Base-by-base conservation (phyloP, 208 protist genomes). In the Trichomonas gallinae region DNA sequence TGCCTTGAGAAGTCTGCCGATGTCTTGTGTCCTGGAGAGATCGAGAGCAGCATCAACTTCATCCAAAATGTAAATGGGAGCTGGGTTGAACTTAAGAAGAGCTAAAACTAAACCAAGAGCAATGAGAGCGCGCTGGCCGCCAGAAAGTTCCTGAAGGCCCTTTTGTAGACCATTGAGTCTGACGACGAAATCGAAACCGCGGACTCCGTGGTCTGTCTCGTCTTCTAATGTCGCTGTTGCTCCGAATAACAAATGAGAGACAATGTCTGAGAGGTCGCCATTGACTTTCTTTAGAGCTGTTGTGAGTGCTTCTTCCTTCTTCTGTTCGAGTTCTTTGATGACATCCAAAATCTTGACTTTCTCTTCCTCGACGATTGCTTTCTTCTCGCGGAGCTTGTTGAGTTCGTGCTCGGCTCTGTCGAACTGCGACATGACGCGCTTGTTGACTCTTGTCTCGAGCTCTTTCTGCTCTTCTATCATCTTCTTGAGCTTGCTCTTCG, bases 21-120 rank as follows among this genome's bases (percentile, higher is more conserved):
- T 99, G 97, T 99, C 99, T 97, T 99, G 98, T 44, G 99, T 99
- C 98, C 99, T 99, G 44, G 98, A 99, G 34, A 99, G 98, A 97
- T 99, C 99, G 0, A 99, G 98, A 0, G 99, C 99, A 40, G 99
- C 99, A 97, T 99, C 99, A 46, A 99, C 98, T 98, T 99, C 99
- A 97, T 99, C 99, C 0, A 89, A 48, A 17, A 96, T 99, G 98
- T 99, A 99, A 96, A 99, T 98, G 0, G 99, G 99, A 0, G 99
- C 99, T 13, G 99, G 99, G 83, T 99, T 99, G 97, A 99, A 99
- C 34, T 98, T 98, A 6, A 99, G 98, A 48, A 99, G 98, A 26
- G 99, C 98, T 0, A 99, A 98, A 96, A 99, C 99, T 31, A 99
- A 98, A 72, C 99, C 99, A 17, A 99, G 98, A 0, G 99, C 99